Base-by-base conservation (phyloP, 441 rosid genomes). In the Capsella rubella region DNA sequence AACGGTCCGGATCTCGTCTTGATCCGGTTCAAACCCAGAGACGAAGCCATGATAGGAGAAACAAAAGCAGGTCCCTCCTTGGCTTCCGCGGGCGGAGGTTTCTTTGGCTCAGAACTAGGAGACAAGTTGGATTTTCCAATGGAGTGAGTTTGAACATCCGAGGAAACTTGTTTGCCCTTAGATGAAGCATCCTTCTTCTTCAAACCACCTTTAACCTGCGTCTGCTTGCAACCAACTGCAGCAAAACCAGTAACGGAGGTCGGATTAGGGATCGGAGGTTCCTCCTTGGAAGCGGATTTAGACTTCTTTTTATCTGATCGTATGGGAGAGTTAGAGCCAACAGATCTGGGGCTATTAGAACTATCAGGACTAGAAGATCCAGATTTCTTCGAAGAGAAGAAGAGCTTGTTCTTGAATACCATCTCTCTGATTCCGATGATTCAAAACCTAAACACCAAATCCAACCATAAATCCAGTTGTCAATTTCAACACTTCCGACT, bases 1-100 rank as follows among this genome's bases (percentile, higher is more conserved):
- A 95, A 81, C 6, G 99, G 98, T 18, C 98, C 98, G 8, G 98
- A 95, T 80, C 98, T 81, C 40, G 99, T 95, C 85, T 95, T 95
- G 52, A 95, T 95, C 87, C 83, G 84, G 73, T 93, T 92, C 82
- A 95, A 75, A 9, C 99, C 98, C 27, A 95, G 68, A 39, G 99
- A 95, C 28, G 98, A 91, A 0, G 99, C 96, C 70, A 95, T 78
- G 55, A 95, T 87, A 0, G 99, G 99, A 8, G 96, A 87, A 78
- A 86, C 98, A 10, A 90, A 79, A 14, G 85, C 76, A 8, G 93
- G 82, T 14, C 78, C 84, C 32, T 84, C 92, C 81, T 78, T 87
- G 1, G 39, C 64, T 3, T 73, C 85, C 16, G 29, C 49, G 6
- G 34, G 39, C 40, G 74, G 55, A 40, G 78, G 57, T 52, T 84